phyloP scores from a whole-genome alignment of 148 eudicot species.

The Dianthus caryophyllus region DNA sequence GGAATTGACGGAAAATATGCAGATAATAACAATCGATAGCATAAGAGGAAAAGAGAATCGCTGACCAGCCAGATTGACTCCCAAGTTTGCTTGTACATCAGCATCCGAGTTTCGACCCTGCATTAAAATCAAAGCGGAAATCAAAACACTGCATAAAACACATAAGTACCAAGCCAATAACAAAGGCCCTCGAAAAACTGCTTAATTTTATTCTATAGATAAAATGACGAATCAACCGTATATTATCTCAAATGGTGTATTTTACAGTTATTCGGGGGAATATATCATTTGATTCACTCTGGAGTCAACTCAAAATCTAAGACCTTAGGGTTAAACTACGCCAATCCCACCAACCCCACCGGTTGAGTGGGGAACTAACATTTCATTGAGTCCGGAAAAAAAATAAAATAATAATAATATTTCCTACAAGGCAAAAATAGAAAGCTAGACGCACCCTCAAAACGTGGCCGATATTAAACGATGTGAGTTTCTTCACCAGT shows the following conservation, averaged over 20 bases:
- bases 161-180: not conserved
- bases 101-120: slow-evolving; percentile 77
- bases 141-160: not conserved
- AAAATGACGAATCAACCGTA: too few relatives aligned
- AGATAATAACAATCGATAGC: not conserved
- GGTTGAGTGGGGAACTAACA: too few relatives aligned
- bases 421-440: too few relatives aligned
- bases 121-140: not conserved
- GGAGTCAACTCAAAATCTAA: too few relatives aligned
- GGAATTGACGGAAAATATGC: not conserved
- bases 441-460: slow-evolving; percentile 74
- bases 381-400: too few relatives aligned
- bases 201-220: too few relatives aligned
- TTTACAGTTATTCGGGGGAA: too few relatives aligned
- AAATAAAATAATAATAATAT: too few relatives aligned
- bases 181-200: not conserved
- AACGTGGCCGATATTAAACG: slow-evolving; percentile 67
- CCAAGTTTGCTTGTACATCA: slow-evolving; percentile 84
- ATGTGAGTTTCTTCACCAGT: slow-evolving; percentile 56
- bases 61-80: slow-evolving; percentile 54
- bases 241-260: too few relatives aligned
- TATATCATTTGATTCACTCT: too few relatives aligned
- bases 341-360: too few relatives aligned
- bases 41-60: not conserved
- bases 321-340: too few relatives aligned